Evolutionary conservation across 371 early-diverging fungal genomes (phyloP).

Genomic region (Mortierella sp.): DNA sequence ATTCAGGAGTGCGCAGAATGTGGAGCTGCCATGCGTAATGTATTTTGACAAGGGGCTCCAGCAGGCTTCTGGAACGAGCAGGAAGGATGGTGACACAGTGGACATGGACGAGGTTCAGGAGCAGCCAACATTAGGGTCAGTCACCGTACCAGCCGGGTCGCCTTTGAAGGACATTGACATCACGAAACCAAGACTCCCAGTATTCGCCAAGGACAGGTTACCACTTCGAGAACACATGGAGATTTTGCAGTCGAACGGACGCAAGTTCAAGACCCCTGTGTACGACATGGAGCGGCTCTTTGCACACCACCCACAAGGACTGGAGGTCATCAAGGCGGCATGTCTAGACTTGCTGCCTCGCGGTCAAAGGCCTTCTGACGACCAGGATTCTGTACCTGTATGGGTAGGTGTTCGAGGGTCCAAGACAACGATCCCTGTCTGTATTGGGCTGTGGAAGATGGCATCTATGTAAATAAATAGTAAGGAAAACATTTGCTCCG

Average conservation of each 20-base stretch:
- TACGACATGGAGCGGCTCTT: conserved; percentile 42
- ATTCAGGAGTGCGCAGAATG: not conserved
- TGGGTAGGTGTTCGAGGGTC: conserved; percentile 30
- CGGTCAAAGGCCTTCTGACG: not conserved
- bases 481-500: too few relatives aligned
- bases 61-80: not conserved
- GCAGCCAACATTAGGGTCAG: too few relatives aligned
- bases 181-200: conserved; percentile 18
- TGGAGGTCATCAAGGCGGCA: conserved; percentile 15
- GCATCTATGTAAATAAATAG: not conserved
- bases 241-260: not conserved
- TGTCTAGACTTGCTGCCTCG: not conserved
- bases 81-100: not conserved
- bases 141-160: not conserved
- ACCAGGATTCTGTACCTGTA: not conserved
- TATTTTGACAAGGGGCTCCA: conserved; percentile 12
- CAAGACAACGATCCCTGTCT: not conserved
- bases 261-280: conserved; percentile 7
- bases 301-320: conserved; percentile 26
- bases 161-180: not conserved
- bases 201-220: not conserved
- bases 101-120: not conserved
- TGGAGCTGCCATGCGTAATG: conserved; percentile 29
- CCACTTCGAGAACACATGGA: not conserved
- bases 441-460: conserved; percentile 38